Evolutionary conservation across 176 grass and related monocot genomes (phyloP), one percentile per base, ranked within the genome.

Genomic region (Olyra latifolia): DNA sequence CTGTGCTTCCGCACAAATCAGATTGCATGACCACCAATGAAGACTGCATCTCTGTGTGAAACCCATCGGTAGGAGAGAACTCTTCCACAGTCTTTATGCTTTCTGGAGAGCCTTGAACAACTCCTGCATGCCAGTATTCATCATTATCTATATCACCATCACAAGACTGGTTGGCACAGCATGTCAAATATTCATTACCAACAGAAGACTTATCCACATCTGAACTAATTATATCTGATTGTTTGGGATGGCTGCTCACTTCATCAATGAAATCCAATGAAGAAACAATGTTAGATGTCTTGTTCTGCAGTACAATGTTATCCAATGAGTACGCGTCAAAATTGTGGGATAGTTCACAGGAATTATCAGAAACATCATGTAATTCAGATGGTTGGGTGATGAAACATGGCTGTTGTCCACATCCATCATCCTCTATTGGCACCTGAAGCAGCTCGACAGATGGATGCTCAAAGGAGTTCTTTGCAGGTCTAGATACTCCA

Each of bases 1-100:
- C 77, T 57, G 55, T 55, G 27, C 28, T 84, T 81, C 38, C 39
- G 76, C 71, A 89, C 42, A 84, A 71, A 71, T 89, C 77, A 57
- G 83, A 82, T 45, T 54, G 66, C 76, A 68, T 53, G 24, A 48
- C 43, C 44, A 62, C 44, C 10, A 10, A 24, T 71, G 45, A 16
- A 62, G 63, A 71, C 53, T 10, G 35, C 43, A 68, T 42, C 40
- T 79, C 53, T 62, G 43, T 20, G 27, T 44, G 62, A 69, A 54
- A 59, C 16, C 83, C 69, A 39, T 80, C 45, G 48, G 68, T 80
- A 55, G n/a, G 66, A 78, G 71, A 71, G 29, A 47, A 41, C 45
- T 77, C 61, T 70, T 79, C 80, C 28, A 66, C 30, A 62, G 6
- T 16, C 27, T 74, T 75, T 55, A 54, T n/a, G 3, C 1, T 81